Conservation (phyloP, 805 yeast species). For the Monosporozyma unispora region DNA sequence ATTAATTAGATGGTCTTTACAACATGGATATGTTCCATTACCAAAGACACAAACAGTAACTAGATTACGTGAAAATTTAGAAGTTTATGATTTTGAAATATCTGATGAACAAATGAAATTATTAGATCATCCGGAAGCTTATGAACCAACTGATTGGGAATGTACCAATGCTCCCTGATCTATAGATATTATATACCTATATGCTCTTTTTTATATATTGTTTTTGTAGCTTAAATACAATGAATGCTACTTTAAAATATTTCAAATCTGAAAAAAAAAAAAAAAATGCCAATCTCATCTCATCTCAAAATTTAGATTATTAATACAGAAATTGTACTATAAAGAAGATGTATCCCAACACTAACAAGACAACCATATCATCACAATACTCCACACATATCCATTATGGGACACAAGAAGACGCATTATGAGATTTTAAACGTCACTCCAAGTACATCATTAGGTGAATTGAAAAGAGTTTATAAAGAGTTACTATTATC, state of each 20-base stretch:
- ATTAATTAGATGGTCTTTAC: conserved; percentile 62
- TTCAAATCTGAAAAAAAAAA: neutral
- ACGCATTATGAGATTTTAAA: conserved; percentile 55
- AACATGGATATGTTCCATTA: conserved; percentile 62
- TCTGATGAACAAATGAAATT: conserved; percentile 33
- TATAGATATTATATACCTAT: too few relatives aligned
- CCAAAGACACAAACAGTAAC: conserved; percentile 52
- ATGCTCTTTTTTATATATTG: too few relatives aligned
- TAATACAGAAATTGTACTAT: neutral
- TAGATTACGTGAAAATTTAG: conserved; percentile 48
- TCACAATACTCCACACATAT: neutral
- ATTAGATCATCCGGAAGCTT: conserved; percentile 44
- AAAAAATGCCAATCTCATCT: neutral
- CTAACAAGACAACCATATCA: neutral
- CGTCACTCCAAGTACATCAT: conserved; percentile 33
- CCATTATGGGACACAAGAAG: neutral
- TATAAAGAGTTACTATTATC: conserved; percentile 51
- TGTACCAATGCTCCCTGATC: conserved; percentile 48
- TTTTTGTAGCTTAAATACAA: too few relatives aligned
- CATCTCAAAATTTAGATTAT: neutral
- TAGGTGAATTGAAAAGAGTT: conserved; percentile 45
- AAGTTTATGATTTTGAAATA: conserved; percentile 43
- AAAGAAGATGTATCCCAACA: neutral
- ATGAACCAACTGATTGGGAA: conserved; percentile 75
- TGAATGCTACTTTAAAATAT: too few relatives aligned